phyloP scores from a whole-genome alignment of 2,329 filamentous ascomycete species.

The Ascochyta lentis region DNA sequence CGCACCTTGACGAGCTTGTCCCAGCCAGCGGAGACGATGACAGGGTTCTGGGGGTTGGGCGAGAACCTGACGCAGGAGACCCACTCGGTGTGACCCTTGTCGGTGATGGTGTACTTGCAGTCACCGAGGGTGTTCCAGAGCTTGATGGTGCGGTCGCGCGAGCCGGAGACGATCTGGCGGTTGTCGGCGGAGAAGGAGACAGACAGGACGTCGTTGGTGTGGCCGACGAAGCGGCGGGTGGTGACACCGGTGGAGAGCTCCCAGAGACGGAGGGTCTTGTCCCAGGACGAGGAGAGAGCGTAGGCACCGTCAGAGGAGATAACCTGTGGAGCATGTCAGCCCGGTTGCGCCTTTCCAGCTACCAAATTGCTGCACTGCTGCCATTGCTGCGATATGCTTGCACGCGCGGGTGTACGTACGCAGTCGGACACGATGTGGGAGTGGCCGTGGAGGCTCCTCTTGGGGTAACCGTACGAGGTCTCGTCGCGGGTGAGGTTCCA shows the following conservation, averaged over 20 bases:
- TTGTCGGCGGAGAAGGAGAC: constrained; percentile 99
- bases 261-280: constrained; percentile 99
- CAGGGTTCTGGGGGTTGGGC: constrained; percentile 99
- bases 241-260: constrained; percentile 97
- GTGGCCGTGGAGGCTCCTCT: constrained; percentile 98
- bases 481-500: constrained; percentile 99
- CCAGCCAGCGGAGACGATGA: constrained; percentile 98
- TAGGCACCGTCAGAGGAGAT: constrained; percentile 99
- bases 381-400: constrained; percentile 28
- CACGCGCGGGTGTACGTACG: constrained; percentile 67
- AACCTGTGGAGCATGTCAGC: constrained; percentile 66
- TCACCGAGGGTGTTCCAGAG: constrained; percentile 99
- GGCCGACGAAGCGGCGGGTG: constrained; percentile 97
- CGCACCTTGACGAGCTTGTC: constrained; percentile 99
- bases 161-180: constrained; percentile 99
- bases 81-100: constrained; percentile 99
- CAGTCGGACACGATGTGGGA: constrained; percentile 99
- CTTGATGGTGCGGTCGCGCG: constrained; percentile 98
- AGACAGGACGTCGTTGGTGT: constrained; percentile 99
- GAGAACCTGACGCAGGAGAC: constrained; percentile 99
- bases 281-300: constrained; percentile 98
- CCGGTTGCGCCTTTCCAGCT: constrained; percentile 32
- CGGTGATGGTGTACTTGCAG: constrained; percentile 99
- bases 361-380: constrained; percentile 1
- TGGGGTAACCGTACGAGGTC: constrained; percentile 97